These are phyloP conservation scores for Ceratocystiopsis brevicomis DNA, from an alignment of 2,329 filamentous ascomycete genomes.

Conservation along the genomic window DNA sequence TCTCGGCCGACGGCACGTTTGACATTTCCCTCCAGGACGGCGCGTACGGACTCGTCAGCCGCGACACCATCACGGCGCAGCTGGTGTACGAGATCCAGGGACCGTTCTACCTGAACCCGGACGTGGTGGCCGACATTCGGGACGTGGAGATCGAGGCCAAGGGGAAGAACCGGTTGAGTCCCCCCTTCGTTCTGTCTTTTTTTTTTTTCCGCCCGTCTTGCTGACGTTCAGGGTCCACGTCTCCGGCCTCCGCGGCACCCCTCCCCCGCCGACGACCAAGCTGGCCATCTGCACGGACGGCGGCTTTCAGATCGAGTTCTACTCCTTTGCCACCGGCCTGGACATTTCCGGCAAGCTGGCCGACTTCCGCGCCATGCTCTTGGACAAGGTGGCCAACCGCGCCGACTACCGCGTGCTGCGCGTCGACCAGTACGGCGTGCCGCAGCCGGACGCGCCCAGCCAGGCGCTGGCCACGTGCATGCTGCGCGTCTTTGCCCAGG, in stretches of 20 bases:
- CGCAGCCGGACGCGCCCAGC: too few species aligned
- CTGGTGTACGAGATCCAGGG: conserved; percentile 1
- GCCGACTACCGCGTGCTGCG: too few species aligned
- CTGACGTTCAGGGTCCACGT: too few species aligned
- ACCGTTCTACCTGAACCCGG: conserved; percentile 26
- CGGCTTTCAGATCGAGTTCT: conserved; percentile 12
- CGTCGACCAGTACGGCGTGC: too few species aligned
- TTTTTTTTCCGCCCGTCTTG: too few species aligned
- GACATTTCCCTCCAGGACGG: conserved; percentile 17
- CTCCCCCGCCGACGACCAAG: conserved; percentile 31
- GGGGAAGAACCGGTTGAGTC: neutral
- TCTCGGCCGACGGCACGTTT: conserved; percentile 15
- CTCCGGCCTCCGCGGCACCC: conserved; percentile 20
- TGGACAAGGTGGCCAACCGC: too few species aligned
- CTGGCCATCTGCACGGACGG: conserved; percentile 23
- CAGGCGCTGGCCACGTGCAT: too few species aligned
- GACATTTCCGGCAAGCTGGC: conserved; percentile 3
- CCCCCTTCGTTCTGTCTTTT: too few species aligned
- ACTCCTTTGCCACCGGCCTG: conserved; percentile 11
- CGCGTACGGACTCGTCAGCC: conserved; percentile 19
- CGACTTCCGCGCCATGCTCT: too few species aligned
- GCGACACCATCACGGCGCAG: conserved; percentile 3
- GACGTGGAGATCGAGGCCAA: conserved; percentile 14
- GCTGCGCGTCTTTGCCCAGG: too few species aligned
- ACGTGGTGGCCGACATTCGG: conserved; percentile 23